Conservation (phyloP, 805 yeast species). For the Candida andamanensis region DNA sequence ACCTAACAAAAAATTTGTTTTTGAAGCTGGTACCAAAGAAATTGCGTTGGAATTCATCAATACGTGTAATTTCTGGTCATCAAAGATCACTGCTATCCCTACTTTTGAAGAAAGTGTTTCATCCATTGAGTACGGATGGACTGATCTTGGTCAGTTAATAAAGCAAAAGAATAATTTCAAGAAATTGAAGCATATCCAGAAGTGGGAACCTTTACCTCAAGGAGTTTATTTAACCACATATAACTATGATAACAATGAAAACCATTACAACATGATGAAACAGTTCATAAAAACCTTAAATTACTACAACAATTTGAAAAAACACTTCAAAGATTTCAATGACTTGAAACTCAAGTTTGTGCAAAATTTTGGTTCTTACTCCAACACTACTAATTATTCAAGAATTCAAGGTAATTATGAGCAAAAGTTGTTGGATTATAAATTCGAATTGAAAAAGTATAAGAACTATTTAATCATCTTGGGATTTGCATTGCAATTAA, state of each 20-base stretch:
- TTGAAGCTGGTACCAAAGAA: conserved; percentile 62
- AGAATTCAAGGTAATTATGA: conserved; percentile 36
- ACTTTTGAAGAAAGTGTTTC: conserved; percentile 61
- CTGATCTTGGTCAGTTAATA: conserved; percentile 31
- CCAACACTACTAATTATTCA: conserved; percentile 30
- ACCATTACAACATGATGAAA: conserved; percentile 38
- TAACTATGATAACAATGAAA: conserved; percentile 17
- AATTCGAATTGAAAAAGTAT: conserved; percentile 40
- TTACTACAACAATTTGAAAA: conserved; percentile 36
- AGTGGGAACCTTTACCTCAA: conserved; percentile 40
- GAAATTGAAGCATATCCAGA: conserved; percentile 28
- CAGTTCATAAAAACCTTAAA: conserved; percentile 38
- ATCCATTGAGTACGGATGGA: conserved; percentile 84
- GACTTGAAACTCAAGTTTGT: conserved; percentile 25
- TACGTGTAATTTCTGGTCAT: conserved; percentile 88
- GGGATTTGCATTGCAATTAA: conserved; percentile 43
- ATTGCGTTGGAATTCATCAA: conserved; percentile 66
- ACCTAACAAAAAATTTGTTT: conserved; percentile 43
- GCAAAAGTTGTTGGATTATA: conserved; percentile 37
- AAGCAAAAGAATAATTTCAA: conserved; percentile 24
- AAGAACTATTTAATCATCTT: conserved; percentile 41
- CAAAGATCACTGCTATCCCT: conserved; percentile 77
- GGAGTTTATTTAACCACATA: conserved; percentile 39
- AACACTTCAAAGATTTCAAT: conserved; percentile 27
- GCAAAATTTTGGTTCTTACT: conserved; percentile 20